A percentile compares a stretch with the other conserved stretches of the same genome.
phyloP scores from a whole-genome alignment of 1,139 yeast species.

The Pichia sp. region DNA sequence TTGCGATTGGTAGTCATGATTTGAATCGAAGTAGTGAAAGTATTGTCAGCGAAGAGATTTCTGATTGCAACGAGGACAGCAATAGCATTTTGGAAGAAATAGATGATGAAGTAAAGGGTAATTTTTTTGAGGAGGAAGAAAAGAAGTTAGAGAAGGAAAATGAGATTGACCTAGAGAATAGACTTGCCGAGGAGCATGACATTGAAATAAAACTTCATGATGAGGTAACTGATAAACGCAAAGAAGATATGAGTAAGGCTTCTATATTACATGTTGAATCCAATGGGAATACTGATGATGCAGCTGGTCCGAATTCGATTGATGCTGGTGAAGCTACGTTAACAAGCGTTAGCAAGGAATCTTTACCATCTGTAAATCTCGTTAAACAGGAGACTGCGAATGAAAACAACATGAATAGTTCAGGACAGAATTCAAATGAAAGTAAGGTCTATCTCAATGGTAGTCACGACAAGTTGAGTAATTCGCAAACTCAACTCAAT shows the following conservation, averaged over 20 bases:
- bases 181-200: not conserved
- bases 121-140: conserved; percentile 5
- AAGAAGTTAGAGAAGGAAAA: conserved; percentile 9
- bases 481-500: conserved; percentile 7
- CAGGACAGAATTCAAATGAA: not conserved
- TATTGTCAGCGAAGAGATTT: conserved; percentile 9
- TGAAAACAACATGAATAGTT: not conserved
- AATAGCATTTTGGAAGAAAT: conserved; percentile 8
- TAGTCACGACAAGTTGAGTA: conserved; percentile 12
- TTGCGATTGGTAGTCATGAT: not conserved
- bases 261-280: not conserved
- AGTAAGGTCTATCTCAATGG: not conserved
- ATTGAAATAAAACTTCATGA: conserved; percentile 3
- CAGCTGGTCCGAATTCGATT: not conserved
- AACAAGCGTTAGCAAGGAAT: not conserved
- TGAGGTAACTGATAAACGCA: not conserved
- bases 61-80: conserved; percentile 9
- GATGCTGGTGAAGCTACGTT: conserved; percentile 7
- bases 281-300: not conserved
- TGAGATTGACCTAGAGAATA: conserved; percentile 9
- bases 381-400: not conserved
- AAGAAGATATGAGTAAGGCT: not conserved
- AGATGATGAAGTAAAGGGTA: not conserved
- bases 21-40: conserved; percentile 13
- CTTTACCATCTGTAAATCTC: not conserved